These are phyloP conservation scores for Curvularia sp. DNA, from an alignment of 2,329 filamentous ascomycete species.

Conservation along the genomic window DNA sequence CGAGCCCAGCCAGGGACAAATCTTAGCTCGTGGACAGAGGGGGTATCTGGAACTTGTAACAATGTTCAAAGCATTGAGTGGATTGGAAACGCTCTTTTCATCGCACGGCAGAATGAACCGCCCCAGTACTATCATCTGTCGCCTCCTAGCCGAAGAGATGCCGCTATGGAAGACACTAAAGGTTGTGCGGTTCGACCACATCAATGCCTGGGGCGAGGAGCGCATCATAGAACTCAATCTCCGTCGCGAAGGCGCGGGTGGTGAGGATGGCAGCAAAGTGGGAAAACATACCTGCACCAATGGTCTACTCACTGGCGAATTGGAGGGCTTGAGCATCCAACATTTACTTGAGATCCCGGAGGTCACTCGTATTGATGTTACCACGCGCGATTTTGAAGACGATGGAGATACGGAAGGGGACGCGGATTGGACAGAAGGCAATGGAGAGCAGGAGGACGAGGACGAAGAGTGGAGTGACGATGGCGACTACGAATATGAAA, in stretches of 20 bases:
- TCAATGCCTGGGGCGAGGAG: slow-evolving; percentile 9
- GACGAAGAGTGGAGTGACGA: slow-evolving; percentile 15
- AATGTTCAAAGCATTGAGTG: slow-evolving; percentile 8
- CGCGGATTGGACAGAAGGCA: slow-evolving; percentile 7
- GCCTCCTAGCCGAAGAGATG: neutral
- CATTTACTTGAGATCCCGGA: neutral
- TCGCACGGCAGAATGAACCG: neutral
- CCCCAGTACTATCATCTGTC: neutral
- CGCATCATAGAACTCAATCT: slow-evolving; percentile 9
- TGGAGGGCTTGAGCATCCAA: neutral
- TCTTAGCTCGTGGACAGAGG: neutral
- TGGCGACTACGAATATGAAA: slow-evolving; percentile 15
- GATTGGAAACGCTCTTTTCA: slow-evolving; percentile 4
- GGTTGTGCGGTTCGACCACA: slow-evolving; percentile 2
- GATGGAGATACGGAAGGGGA: slow-evolving; percentile 10
- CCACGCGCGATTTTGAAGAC: slow-evolving; percentile 9
- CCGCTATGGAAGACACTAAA: slow-evolving; percentile 10
- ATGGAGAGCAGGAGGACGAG: neutral
- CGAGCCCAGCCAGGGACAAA: neutral
- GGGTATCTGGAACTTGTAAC: neutral
- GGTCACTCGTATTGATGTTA: slow-evolving; percentile 1
- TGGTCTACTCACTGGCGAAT: slow-evolving; percentile 2
- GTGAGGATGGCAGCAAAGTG: neutral
- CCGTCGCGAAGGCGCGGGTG: neutral
- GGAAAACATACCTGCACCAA: neutral